phyloP scores from a whole-genome alignment of 164 flowering plant genomes.

The Berberis vulgaris region DNA sequence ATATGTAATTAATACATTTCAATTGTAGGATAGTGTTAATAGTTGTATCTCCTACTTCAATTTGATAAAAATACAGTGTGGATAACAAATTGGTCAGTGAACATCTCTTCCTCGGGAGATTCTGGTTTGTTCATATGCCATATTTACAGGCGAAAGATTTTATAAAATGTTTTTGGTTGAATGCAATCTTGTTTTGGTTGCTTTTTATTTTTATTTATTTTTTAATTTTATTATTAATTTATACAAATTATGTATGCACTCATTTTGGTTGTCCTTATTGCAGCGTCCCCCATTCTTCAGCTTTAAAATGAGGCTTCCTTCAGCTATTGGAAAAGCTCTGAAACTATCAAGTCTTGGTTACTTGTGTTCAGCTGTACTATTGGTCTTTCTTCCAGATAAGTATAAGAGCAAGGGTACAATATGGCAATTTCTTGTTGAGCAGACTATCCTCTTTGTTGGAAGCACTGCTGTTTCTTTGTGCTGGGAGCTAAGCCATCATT shows the following conservation, averaged over 20 bases:
- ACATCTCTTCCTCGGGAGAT: too few species aligned
- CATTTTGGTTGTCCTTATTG: conserved; percentile 13
- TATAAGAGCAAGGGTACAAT: conserved; percentile 18
- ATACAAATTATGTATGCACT: background rate
- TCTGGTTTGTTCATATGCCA: too few species aligned
- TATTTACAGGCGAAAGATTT: background rate
- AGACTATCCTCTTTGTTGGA: conserved; percentile 43
- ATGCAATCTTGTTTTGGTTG: background rate
- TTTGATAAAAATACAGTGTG: too few species aligned
- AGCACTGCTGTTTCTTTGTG: conserved; percentile 49
- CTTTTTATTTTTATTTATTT: too few species aligned
- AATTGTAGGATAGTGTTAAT: too few species aligned
- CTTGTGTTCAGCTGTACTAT: conserved; percentile 33
- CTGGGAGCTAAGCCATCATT: conserved; percentile 78
- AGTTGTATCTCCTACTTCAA: too few species aligned
- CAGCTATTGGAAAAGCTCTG: conserved; percentile 41
- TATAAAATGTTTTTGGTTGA: background rate
- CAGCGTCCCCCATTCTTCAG: conserved; percentile 91
- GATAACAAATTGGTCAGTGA: too few species aligned
- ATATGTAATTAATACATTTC: too few species aligned
- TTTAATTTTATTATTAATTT: background rate
- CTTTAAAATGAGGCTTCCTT: conserved; percentile 79
- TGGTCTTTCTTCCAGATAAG: conserved; percentile 33
- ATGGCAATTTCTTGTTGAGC: conserved; percentile 35
- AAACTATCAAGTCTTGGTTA: conserved; percentile 49